A percentile compares a stretch with the other conserved stretches of the same genome.
Evolutionary conservation across 306 rosid species (phyloP).

Genomic region (Cucumis melo): DNA sequence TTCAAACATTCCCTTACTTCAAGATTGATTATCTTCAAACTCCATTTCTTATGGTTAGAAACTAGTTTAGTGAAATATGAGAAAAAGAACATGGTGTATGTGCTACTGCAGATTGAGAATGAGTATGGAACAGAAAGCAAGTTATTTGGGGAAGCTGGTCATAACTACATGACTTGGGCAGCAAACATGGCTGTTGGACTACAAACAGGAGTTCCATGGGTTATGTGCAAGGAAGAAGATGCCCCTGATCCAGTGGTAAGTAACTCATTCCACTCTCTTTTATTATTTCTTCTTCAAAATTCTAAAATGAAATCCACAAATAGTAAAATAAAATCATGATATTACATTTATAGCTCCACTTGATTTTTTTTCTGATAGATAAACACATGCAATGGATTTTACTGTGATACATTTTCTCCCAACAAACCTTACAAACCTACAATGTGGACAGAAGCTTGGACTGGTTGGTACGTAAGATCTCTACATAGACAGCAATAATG

Average conservation of each 20-base stretch:
- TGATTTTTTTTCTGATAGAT: constrained; percentile 29
- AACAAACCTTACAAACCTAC: constrained; percentile 82
- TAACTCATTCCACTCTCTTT: constrained; percentile 12
- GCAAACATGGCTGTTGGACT: constrained; percentile 88
- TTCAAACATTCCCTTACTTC: not conserved
- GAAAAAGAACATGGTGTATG: not conserved
- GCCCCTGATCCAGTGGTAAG: constrained; percentile 99
- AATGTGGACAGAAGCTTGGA: constrained; percentile 99
- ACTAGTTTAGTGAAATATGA: not conserved
- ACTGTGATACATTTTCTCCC: constrained; percentile 81
- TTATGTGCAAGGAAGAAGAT: constrained; percentile 98
- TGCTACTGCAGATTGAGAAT: constrained; percentile 66
- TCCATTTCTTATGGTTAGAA: not conserved
- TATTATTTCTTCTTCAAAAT: not conserved
- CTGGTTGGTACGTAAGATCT: constrained; percentile 64
- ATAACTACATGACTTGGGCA: constrained; percentile 81
- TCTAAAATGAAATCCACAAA: not conserved
- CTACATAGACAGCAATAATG: not conserved
- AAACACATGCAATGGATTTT: constrained; percentile 92
- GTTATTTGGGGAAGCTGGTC: constrained; percentile 57
- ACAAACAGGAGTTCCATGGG: constrained; percentile 95
- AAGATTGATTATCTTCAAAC: not conserved
- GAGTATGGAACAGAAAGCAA: constrained; percentile 78
- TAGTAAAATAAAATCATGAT: not conserved
- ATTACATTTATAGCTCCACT: not conserved